phyloP scores from a whole-genome alignment of 2,329 filamentous ascomycete species.

The Hypoxylon sp. region DNA sequence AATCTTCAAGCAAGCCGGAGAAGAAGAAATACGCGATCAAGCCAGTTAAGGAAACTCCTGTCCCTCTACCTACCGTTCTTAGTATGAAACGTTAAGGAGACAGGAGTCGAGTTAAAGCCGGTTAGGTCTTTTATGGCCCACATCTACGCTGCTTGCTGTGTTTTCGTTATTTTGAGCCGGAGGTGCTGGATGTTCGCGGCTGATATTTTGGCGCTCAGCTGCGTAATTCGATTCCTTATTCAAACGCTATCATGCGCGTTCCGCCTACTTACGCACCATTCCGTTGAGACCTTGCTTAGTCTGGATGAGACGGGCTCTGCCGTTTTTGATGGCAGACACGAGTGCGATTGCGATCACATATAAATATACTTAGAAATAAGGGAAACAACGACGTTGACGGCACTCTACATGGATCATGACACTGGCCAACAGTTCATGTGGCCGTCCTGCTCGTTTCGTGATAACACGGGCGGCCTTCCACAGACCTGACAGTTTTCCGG shows the following conservation, averaged over 20 bases:
- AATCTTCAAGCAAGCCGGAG: conserved; percentile 45
- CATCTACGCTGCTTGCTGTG: background rate
- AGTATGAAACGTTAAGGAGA: conserved; percentile 48
- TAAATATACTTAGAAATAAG: conserved; percentile 7
- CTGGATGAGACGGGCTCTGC: background rate
- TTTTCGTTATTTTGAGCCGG: background rate
- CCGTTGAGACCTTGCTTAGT: background rate
- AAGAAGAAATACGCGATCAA: conserved; percentile 32
- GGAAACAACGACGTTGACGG: conserved; percentile 16
- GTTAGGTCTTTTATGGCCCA: background rate
- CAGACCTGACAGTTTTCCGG: background rate
- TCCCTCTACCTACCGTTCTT: conserved; percentile 47
- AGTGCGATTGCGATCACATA: conserved; percentile 1
- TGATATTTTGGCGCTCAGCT: background rate
- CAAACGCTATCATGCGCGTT: background rate
- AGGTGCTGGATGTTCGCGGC: background rate
- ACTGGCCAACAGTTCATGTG: background rate
- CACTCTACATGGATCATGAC: conserved; percentile 12
- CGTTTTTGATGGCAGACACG: background rate
- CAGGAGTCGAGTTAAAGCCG: background rate
- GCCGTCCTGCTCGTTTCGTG: conserved; percentile 25
- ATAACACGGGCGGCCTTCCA: conserved; percentile 19
- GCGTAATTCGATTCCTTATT: background rate
- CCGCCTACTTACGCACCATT: background rate
- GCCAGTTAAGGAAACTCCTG: conserved; percentile 48